phyloP scores from a whole-genome alignment of 2,329 filamentous ascomycete genomes.

The Geosmithia putterillii region DNA sequence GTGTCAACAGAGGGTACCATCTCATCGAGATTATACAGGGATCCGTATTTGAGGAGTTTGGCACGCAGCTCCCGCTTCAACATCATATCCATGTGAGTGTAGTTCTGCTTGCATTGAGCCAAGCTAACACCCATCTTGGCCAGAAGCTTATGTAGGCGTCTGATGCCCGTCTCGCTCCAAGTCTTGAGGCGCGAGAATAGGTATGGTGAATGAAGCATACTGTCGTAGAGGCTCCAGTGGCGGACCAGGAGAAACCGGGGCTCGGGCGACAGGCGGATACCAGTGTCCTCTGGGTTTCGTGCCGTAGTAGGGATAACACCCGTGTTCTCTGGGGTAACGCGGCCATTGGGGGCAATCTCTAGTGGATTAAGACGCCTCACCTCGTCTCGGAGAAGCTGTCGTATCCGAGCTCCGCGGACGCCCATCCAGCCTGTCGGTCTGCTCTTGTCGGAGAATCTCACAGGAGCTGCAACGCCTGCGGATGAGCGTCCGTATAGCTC shows the following conservation, averaged over 20 bases:
- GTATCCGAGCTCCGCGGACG: constrained; percentile 69
- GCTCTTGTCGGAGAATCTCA: constrained; percentile 41
- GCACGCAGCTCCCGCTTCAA: constrained; percentile 78
- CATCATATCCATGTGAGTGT: constrained; percentile 98
- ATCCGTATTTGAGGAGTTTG: constrained; percentile 81
- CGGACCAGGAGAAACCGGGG: constrained; percentile 85
- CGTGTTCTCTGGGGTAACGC: constrained; percentile 50
- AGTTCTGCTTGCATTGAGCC: constrained; percentile 87
- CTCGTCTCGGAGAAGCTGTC: constrained; percentile 81
- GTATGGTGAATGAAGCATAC: constrained; percentile 95
- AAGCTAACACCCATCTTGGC: constrained; percentile 97
- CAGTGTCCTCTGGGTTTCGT: constrained; percentile 77
- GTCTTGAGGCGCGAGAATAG: constrained; percentile 84
- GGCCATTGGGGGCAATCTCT: constrained; percentile 45
- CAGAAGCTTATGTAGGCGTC: constrained; percentile 82
- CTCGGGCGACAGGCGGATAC: constrained; percentile 86
- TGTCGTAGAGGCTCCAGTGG: constrained; percentile 97
- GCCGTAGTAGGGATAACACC: constrained; percentile 87
- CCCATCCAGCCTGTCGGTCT: constrained; percentile 65
- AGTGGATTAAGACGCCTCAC: constrained; percentile 86
- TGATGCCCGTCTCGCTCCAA: constrained; percentile 83
- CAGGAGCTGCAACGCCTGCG: constrained; percentile 57
- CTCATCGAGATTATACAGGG: constrained; percentile 85
- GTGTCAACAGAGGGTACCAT: constrained; percentile 72
- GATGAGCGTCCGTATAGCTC: constrained; percentile 83